Conservation (phyloP, 768 basidiomycete species). For the Kwoniella botswanensis region DNA sequence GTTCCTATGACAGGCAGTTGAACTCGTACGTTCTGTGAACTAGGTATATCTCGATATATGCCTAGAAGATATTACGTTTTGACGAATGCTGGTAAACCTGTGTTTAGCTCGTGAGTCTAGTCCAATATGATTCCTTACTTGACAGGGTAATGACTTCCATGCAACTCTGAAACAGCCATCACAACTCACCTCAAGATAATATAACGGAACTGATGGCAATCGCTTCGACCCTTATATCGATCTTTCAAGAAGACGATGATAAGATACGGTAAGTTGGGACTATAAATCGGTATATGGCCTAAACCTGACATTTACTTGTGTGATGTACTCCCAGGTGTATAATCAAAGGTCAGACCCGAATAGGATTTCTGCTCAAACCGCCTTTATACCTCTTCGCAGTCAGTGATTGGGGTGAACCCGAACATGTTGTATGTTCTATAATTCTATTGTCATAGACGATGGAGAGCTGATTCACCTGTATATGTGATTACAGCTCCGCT, state of each 20-base stretch:
- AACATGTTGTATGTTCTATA: slow-evolving; percentile 77
- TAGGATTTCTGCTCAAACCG: slow-evolving; percentile 81
- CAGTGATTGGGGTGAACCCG: slow-evolving; percentile 93
- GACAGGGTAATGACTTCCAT: too few species aligned
- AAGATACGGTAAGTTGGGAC: slow-evolving; percentile 60
- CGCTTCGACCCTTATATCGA: slow-evolving; percentile 93
- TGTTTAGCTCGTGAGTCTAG: slow-evolving; percentile 75
- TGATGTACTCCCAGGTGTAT: slow-evolving; percentile 65
- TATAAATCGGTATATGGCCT: neutral
- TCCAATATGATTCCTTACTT: neutral
- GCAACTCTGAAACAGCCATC: slow-evolving; percentile 59
- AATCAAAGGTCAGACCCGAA: slow-evolving; percentile 77
- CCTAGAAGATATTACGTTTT: slow-evolving; percentile 84
- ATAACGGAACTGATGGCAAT: slow-evolving; percentile 83
- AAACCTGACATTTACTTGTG: too few species aligned
- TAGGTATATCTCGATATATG: slow-evolving; percentile 7
- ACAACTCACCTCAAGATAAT: slow-evolving; percentile 64
- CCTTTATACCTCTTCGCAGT: slow-evolving; percentile 92
- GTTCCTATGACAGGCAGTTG: neutral
- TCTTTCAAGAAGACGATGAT: slow-evolving; percentile 91
- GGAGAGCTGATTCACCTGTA: neutral
- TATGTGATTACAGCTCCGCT: slow-evolving; percentile 69
- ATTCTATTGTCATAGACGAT: neutral
- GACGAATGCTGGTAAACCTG: slow-evolving; percentile 97
- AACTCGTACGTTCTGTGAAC: neutral